Evolutionary conservation across 441 rosid genomes (phyloP).

Genomic region (Euphorbia schlechtendalii): DNA sequence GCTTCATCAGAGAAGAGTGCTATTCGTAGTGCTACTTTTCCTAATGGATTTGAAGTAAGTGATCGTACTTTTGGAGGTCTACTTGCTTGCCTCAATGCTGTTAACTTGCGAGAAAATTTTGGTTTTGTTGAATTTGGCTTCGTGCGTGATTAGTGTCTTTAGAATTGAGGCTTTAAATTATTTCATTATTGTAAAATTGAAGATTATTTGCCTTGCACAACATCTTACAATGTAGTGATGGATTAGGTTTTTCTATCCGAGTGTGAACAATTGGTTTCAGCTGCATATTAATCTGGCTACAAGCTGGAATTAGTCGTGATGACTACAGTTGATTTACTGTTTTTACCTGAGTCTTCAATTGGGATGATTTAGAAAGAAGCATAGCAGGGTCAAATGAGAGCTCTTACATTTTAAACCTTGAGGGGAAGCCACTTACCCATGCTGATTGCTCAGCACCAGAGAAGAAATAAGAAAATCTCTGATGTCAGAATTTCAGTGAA

Average conservation of each 20-base stretch:
- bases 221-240: not conserved
- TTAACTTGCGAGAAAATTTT: too few relatives aligned
- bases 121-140: not conserved
- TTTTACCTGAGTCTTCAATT: too few relatives aligned
- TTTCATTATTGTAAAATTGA: not conserved
- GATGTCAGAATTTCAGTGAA: not conserved
- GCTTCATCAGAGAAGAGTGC: constrained; percentile 37
- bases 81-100: not conserved
- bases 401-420: not conserved
- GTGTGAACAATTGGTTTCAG: too few relatives aligned
- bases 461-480: not conserved
- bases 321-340: too few relatives aligned
- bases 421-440: not conserved
- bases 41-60: constrained; percentile 70
- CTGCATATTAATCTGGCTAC: too few relatives aligned
- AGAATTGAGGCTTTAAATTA: not conserved
- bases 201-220: not conserved
- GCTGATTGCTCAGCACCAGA: not conserved
- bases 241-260: not conserved
- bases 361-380: not conserved
- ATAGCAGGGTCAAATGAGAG: not conserved
- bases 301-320: not conserved
- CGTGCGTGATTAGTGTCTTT: not conserved
- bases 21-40: constrained; percentile 43
- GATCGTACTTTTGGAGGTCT: not conserved